phyloP scores from a whole-genome alignment of 805 yeast genomes.

The Saccharomyces jurei region DNA sequence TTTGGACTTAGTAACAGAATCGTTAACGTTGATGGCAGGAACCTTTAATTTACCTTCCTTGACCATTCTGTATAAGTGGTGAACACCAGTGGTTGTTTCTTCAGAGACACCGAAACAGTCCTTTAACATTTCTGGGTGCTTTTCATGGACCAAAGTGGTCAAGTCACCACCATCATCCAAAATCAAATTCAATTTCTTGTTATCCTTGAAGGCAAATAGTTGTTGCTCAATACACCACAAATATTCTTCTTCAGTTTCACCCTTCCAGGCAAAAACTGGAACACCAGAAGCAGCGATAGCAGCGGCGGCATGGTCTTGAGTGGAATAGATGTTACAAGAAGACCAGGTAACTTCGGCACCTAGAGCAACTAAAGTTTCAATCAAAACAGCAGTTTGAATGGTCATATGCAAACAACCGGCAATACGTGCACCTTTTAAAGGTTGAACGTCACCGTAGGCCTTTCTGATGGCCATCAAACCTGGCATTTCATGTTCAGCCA shows the following conservation, averaged over 20 bases:
- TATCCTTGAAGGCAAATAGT: slow-evolving; percentile 94
- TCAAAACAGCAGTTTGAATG: slow-evolving; percentile 96
- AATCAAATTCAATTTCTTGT: slow-evolving; percentile 89
- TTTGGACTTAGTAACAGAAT: slow-evolving; percentile 97
- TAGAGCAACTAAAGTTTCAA: slow-evolving; percentile 91
- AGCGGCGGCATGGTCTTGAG: slow-evolving; percentile 99
- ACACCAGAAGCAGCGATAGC: slow-evolving; percentile 99
- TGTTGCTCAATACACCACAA: slow-evolving; percentile 99
- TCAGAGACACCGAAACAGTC: slow-evolving; percentile 94
- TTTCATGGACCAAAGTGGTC: slow-evolving; percentile 92
- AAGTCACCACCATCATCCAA: slow-evolving; percentile 99
- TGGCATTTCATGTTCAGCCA: slow-evolving; percentile 99
- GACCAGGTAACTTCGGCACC: slow-evolving; percentile 99
- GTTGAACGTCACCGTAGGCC: slow-evolving; percentile 85
- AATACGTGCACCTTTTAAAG: slow-evolving; percentile 95
- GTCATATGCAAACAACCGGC: slow-evolving; percentile 99
- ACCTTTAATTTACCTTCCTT: slow-evolving; percentile 84
- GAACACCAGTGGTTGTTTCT: slow-evolving; percentile 99
- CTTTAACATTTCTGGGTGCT: slow-evolving; percentile 94
- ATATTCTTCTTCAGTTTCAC: slow-evolving; percentile 99
- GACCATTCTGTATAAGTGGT: slow-evolving; percentile 94
- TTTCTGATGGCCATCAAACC: slow-evolving; percentile 97
- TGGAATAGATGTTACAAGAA: slow-evolving; percentile 97
- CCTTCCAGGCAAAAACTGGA: slow-evolving; percentile 99
- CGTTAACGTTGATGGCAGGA: slow-evolving; percentile 98